A percentile compares a stretch with the other conserved stretches of the same genome.
phyloP scores from a whole-genome alignment of 2,329 filamentous ascomycete species.

The Monilinia fructicola region DNA sequence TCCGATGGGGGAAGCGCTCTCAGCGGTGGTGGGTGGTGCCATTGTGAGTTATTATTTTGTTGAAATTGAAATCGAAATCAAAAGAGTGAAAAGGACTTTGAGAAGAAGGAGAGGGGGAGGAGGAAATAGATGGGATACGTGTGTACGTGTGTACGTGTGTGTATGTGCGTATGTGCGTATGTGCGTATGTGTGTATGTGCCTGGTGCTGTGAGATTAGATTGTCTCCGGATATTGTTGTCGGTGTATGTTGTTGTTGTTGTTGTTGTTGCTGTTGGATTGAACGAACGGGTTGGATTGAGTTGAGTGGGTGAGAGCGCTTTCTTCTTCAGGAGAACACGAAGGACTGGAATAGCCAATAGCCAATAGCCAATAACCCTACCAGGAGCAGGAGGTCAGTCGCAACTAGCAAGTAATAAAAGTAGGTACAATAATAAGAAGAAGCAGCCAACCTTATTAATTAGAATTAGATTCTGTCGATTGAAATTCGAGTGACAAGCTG shows the following conservation, averaged over 20 bases:
- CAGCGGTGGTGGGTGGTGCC: slow-evolving; percentile 54
- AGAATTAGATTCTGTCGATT: neutral
- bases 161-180: no score
- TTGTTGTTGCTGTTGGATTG: slow-evolving; percentile 4
- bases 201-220: slow-evolving; percentile 4
- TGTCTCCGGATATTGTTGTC: slow-evolving; percentile 18
- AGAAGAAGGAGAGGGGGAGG: neutral
- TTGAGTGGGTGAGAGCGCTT: neutral
- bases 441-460: no score
- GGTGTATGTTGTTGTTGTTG: neutral
- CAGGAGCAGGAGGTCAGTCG: no score
- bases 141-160: neutral
- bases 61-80: neutral
- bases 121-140: neutral
- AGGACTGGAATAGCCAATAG: no score
- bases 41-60: slow-evolving; percentile 42
- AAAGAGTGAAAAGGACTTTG: neutral
- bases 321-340: slow-evolving; percentile 22
- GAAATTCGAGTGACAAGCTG: slow-evolving; percentile 24
- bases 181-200: no score
- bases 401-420: no score
- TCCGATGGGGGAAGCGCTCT: slow-evolving; percentile 67
- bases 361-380: no score
- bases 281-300: slow-evolving; percentile 1
- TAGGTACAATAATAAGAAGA: no score